phyloP scores from a whole-genome alignment of 768 basidiomycete species.

The Sporobolomyces pararoseus region DNA sequence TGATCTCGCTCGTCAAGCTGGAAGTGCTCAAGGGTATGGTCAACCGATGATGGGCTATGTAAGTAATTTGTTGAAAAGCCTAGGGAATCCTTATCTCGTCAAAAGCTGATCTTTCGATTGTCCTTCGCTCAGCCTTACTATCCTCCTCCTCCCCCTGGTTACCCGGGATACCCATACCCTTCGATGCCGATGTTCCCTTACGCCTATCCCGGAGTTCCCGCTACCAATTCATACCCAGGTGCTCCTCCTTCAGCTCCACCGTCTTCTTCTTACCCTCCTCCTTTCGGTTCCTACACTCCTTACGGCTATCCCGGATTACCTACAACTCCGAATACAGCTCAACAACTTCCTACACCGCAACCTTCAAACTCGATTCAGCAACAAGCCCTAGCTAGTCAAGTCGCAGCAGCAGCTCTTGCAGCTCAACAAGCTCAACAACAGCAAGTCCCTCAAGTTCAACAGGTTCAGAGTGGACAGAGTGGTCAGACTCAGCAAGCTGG shows the following conservation, averaged over 20 bases:
- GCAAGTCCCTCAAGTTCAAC: background rate
- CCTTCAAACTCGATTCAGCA: constrained; percentile 5
- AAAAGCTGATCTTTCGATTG: background rate
- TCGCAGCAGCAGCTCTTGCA: constrained; percentile 52
- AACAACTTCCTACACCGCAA: constrained; percentile 1
- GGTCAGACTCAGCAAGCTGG: constrained; percentile 42
- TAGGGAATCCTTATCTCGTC: too few relatives aligned
- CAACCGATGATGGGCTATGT: constrained; percentile 41
- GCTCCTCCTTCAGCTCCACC: constrained; percentile 21
- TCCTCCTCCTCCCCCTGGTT: constrained; percentile 35
- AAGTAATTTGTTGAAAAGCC: background rate
- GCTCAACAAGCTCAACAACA: constrained; percentile 1
- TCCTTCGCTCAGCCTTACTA: constrained; percentile 36
- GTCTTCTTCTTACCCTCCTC: background rate
- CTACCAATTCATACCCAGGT: constrained; percentile 21
- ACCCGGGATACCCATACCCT: constrained; percentile 37
- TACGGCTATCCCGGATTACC: constrained; percentile 30
- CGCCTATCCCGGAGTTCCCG: constrained; percentile 33
- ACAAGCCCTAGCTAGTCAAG: constrained; percentile 57
- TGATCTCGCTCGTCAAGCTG: constrained; percentile 5
- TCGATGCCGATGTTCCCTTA: constrained; percentile 38
- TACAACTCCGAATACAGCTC: background rate
- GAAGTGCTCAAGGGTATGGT: constrained; percentile 14
- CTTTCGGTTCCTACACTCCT: constrained; percentile 19
- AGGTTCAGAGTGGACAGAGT: constrained; percentile 9